These are phyloP conservation scores for Oryza nivara DNA, from an alignment of 176 grass and related monocot species.

Conservation along the genomic window DNA sequence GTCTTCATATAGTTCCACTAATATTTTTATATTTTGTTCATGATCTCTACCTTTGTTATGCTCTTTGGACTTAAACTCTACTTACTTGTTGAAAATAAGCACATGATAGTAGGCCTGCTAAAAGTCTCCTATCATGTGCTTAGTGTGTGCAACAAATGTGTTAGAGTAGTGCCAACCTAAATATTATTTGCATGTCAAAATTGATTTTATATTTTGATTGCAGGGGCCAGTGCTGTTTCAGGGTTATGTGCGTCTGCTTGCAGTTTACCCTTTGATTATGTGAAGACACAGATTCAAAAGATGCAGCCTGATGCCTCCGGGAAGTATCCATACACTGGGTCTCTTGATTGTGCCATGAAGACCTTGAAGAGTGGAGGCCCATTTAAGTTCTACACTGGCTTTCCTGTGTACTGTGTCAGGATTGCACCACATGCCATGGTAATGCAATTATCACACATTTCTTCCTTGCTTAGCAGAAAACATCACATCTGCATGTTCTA, in stretches of 20 bases:
- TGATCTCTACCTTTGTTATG: background rate
- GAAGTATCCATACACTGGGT: conserved; percentile 89
- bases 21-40: background rate
- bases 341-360: conserved; percentile 83
- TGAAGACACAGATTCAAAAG: conserved; percentile 97
- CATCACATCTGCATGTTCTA: conserved; percentile 1
- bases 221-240: conserved; percentile 91
- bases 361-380: conserved; percentile 85
- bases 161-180: too few species aligned
- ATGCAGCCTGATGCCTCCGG: conserved; percentile 93
- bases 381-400: conserved; percentile 95
- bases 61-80: background rate
- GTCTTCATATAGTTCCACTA: background rate
- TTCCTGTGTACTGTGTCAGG: conserved; percentile 90
- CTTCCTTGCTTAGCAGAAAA: conserved; percentile 4
- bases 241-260: conserved; percentile 95
- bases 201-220: conserved; percentile 36
- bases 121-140: conserved; percentile 19
- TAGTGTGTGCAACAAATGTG: conserved; percentile 6
- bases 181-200: too few species aligned
- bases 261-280: conserved; percentile 96
- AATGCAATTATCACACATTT: conserved; percentile 31
- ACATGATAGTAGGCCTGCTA: background rate
- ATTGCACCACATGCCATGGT: conserved; percentile 97
- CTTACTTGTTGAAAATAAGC: background rate